Evolutionary conservation across 768 basidiomycete genomes (phyloP).

Genomic region (Lyophyllum atratum): DNA sequence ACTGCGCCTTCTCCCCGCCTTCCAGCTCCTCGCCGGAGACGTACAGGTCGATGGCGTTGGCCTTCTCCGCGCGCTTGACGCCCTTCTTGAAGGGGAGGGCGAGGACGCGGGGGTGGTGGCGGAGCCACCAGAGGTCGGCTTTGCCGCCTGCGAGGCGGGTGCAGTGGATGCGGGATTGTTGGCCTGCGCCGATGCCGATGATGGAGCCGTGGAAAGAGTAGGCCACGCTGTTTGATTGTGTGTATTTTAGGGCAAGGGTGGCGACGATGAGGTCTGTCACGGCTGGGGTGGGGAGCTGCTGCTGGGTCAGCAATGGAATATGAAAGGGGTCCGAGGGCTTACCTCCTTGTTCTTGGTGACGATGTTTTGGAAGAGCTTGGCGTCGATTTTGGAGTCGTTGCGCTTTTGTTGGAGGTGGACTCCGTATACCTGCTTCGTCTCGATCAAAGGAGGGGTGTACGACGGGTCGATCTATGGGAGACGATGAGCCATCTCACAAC

Average conservation of each 20-base stretch:
- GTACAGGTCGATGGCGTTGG: slow-evolving; percentile 97
- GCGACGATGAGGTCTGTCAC: slow-evolving; percentile 94
- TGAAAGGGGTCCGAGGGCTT: slow-evolving; percentile 22
- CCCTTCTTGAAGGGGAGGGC: slow-evolving; percentile 95
- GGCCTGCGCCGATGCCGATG: slow-evolving; percentile 95
- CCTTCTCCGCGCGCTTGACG: slow-evolving; percentile 96
- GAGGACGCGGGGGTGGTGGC: slow-evolving; percentile 94
- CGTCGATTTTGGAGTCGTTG: slow-evolving; percentile 87
- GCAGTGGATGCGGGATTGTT: slow-evolving; percentile 99
- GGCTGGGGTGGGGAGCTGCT: slow-evolving; percentile 73
- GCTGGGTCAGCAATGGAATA: slow-evolving; percentile 3
- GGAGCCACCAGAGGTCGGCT: slow-evolving; percentile 99
- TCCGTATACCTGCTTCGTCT: slow-evolving; percentile 96
- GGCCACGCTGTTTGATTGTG: slow-evolving; percentile 98
- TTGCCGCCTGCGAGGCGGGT: slow-evolving; percentile 96
- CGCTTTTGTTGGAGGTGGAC: slow-evolving; percentile 86
- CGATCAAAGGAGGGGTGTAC: slow-evolving; percentile 76
- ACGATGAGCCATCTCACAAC: background rate
- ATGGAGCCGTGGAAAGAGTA: slow-evolving; percentile 92
- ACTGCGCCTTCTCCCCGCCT: slow-evolving; percentile 86
- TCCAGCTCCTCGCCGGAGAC: slow-evolving; percentile 89
- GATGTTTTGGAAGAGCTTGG: slow-evolving; percentile 79
- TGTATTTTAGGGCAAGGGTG: slow-evolving; percentile 96
- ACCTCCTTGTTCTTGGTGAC: slow-evolving; percentile 90
- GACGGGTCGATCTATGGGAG: slow-evolving; percentile 77